Conservation (phyloP, 345 rosid genomes). For the Isatis tinctoria region DNA sequence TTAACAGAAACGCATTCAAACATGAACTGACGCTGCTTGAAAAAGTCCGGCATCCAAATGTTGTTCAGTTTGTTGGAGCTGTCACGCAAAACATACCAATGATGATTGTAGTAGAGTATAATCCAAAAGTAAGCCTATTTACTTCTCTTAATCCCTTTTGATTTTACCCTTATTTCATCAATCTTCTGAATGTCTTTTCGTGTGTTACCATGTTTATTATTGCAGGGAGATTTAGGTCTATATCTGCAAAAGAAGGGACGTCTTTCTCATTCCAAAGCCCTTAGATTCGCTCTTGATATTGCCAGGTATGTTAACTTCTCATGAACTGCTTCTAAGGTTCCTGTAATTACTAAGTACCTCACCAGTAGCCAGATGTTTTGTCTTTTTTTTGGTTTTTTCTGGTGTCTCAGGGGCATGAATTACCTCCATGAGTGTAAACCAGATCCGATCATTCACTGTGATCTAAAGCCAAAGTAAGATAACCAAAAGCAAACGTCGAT, state of each 20-base stretch:
- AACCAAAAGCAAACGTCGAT: conserved; percentile 39
- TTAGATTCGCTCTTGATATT: conserved; percentile 84
- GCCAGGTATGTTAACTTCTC: conserved; percentile 56
- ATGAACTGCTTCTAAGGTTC: background rate
- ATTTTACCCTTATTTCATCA: background rate
- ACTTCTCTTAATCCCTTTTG: conserved; percentile 7
- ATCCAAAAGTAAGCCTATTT: conserved; percentile 59
- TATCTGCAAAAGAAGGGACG: conserved; percentile 89
- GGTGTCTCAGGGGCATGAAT: conserved; percentile 61
- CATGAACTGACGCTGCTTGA: conserved; percentile 75
- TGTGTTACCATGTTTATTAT: background rate
- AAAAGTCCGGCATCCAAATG: conserved; percentile 91
- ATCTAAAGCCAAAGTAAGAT: conserved; percentile 93
- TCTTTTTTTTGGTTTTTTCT: conserved; percentile 11
- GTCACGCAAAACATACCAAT: conserved; percentile 91
- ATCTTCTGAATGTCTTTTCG: background rate
- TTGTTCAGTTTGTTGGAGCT: conserved; percentile 95
- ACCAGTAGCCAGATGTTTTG: background rate
- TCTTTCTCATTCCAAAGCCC: conserved; percentile 66
- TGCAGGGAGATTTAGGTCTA: conserved; percentile 77
- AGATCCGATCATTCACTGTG: conserved; percentile 83
- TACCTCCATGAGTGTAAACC: conserved; percentile 87
- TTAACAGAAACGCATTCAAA: conserved; percentile 73
- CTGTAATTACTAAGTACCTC: background rate
- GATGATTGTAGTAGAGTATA: conserved; percentile 94